Evolutionary conservation across 495 filamentous ascomycete species (phyloP), one percentile per base, ranked within the genome.

Genomic region (Xylaria acuta): DNA sequence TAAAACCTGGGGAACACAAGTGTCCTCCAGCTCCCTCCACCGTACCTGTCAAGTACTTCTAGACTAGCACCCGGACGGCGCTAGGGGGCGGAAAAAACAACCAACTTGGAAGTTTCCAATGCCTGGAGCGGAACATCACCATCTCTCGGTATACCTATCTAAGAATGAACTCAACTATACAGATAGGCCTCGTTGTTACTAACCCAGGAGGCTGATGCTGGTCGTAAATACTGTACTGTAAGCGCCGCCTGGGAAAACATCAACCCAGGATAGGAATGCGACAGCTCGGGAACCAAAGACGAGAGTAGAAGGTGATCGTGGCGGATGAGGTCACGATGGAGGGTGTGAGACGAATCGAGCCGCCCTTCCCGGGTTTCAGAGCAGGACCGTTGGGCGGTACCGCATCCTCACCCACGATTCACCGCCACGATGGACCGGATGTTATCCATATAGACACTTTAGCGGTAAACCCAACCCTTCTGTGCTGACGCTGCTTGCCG

Each of bases 261-360:
- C 64, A 53, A 12, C 45, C 45, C 30, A 30, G 20, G 30, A 43
- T 20, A 41, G n/a, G 65, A 32, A 67, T 43, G 38, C 60, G 25
- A 20, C 45, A 67, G 30, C 8, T 54, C 45, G 65, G 40, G 40
- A 25, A 47, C 40, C n/a, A 32, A 62, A 20, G 53, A 69, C 67
- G 20, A 69, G 67, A 69, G 54, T 69, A 69, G 53, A 69, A 60
- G 54, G 54, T 69, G 56, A 34, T 20, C 5, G 9, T 36, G 34
- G 18, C 25, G 4, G 27, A 27, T 25, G 25, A 60, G 54, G 67
- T 69, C 53, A 62, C 54, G 56, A 60, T 62, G 67, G 40, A 56
- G 18, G 32, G 30, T 32, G 32, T 41, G 11, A 56, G 40, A 41
- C 36, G 36, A 67, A 56, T 56, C 51, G 1, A 67, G 65, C 65